These are phyloP conservation scores for Psilocybe sp. DNA, from an alignment of 768 basidiomycete species.

Conservation along the genomic window DNA sequence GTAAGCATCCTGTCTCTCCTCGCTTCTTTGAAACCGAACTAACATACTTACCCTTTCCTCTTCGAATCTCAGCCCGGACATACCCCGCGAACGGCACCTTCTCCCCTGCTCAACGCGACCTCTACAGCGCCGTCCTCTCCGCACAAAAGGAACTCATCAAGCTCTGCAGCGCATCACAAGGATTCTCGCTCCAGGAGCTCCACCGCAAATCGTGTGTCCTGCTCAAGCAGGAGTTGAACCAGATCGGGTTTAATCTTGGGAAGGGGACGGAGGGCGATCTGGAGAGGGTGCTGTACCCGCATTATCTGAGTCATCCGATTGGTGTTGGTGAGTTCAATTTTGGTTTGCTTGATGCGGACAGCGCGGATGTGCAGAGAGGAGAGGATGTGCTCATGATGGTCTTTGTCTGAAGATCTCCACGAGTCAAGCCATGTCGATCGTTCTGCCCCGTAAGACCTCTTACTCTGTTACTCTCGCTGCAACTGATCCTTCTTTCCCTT, in stretches of 20 bases:
- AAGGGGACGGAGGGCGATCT: constrained; percentile 47
- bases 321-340: constrained; percentile 65
- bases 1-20: constrained; percentile 36
- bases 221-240: constrained; percentile 69
- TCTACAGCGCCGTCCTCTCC: constrained; percentile 77
- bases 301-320: constrained; percentile 88
- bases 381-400: background rate
- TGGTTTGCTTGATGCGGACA: too few relatives aligned
- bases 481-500: background rate
- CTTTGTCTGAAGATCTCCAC: constrained; percentile 66
- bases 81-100: constrained; percentile 86
- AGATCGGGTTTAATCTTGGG: constrained; percentile 67
- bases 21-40: background rate
- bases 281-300: constrained; percentile 84
- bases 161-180: constrained; percentile 55
- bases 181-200: constrained; percentile 67
- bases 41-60: background rate
- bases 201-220: constrained; percentile 71
- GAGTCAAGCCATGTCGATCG: constrained; percentile 71
- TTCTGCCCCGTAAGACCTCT: constrained; percentile 42
- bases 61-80: constrained; percentile 62
- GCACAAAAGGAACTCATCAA: constrained; percentile 67
- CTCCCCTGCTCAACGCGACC: constrained; percentile 72
- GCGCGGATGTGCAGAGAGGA: too few relatives aligned
- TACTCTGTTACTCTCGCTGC: background rate